Conservation (phyloP, 75 land plant genomes). For the Larix kaempferi region DNA sequence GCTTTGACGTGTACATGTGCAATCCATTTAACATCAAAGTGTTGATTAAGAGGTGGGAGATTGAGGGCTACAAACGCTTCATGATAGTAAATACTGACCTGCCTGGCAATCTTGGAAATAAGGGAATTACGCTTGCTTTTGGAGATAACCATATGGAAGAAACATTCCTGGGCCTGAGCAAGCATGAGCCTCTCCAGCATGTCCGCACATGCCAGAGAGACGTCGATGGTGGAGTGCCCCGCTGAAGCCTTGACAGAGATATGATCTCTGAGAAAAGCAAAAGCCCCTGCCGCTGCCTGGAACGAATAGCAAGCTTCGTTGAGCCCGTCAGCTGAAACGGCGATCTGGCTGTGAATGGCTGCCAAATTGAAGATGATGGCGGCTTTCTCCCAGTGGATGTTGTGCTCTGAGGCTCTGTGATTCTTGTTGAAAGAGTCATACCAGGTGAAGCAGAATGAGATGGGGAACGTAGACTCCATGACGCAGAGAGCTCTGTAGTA, state of each 20-base stretch:
- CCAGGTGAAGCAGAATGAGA: slow-evolving; percentile 88
- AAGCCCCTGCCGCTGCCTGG: slow-evolving; percentile 86
- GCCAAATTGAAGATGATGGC: slow-evolving; percentile 88
- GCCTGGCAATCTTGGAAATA: slow-evolving; percentile 81
- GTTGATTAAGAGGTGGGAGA: slow-evolving; percentile 73
- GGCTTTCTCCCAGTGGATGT: slow-evolving; percentile 90
- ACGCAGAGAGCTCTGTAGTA: slow-evolving; percentile 77
- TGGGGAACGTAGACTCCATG: slow-evolving; percentile 87
- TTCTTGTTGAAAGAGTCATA: slow-evolving; percentile 81
- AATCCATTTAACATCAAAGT: slow-evolving; percentile 90
- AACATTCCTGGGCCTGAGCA: slow-evolving; percentile 98
- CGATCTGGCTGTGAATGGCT: slow-evolving; percentile 84
- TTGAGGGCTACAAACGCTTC: slow-evolving; percentile 74
- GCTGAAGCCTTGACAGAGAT: slow-evolving; percentile 55
- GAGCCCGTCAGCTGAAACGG: slow-evolving; percentile 59
- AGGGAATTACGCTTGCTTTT: slow-evolving; percentile 70
- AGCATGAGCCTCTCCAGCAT: slow-evolving; percentile 97
- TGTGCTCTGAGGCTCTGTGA: slow-evolving; percentile 69
- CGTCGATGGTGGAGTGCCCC: slow-evolving; percentile 59
- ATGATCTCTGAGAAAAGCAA: slow-evolving; percentile 74
- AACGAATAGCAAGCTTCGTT: slow-evolving; percentile 77
- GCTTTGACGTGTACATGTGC: slow-evolving; percentile 94
- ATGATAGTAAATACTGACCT: slow-evolving; percentile 87
- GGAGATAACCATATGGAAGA: slow-evolving; percentile 82
- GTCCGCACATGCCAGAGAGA: slow-evolving; percentile 81